Conservation (phyloP, 805 yeast species). For the Yamadazyma sp. region DNA sequence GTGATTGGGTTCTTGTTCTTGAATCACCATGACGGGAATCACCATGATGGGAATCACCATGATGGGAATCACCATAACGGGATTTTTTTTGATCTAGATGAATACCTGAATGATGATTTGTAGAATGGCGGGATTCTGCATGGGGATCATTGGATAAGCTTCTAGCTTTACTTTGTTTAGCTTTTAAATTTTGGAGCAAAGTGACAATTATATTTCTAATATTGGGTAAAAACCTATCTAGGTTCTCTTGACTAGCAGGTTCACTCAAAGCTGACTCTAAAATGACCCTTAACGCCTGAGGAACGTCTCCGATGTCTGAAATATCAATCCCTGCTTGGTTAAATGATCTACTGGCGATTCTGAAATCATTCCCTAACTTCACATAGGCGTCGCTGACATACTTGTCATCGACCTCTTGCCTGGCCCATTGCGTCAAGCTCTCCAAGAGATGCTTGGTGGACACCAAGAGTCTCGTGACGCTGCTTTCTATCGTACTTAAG, state of each 20-base stretch:
- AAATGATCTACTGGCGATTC: conserved; percentile 79
- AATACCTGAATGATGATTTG: background rate
- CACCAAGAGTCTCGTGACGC: conserved; percentile 75
- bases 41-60: background rate
- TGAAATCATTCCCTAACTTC: conserved; percentile 88
- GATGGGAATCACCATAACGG: too few relatives aligned
- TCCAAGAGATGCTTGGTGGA: conserved; percentile 89
- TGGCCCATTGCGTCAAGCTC: conserved; percentile 86
- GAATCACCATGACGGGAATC: background rate
- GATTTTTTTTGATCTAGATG: too few relatives aligned
- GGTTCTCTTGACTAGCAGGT: conserved; percentile 75
- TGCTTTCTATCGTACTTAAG: conserved; percentile 62
- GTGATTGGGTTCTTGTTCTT: background rate
- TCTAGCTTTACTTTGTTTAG: conserved; percentile 62
- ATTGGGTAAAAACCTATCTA: conserved; percentile 77
- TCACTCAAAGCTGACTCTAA: conserved; percentile 84
- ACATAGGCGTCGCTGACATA: conserved; percentile 91
- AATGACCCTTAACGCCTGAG: conserved; percentile 71
- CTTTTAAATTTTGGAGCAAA: conserved; percentile 72
- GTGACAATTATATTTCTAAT: conserved; percentile 84
- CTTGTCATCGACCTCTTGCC: conserved; percentile 69
- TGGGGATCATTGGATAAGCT: background rate
- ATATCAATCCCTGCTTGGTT: conserved; percentile 75
- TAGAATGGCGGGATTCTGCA: background rate
- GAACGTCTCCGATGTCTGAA: conserved; percentile 86